Evolutionary conservation across 2,329 filamentous ascomycete genomes (phyloP), one percentile per base, ranked within the genome.

Genomic region (Fusarium continuum): DNA sequence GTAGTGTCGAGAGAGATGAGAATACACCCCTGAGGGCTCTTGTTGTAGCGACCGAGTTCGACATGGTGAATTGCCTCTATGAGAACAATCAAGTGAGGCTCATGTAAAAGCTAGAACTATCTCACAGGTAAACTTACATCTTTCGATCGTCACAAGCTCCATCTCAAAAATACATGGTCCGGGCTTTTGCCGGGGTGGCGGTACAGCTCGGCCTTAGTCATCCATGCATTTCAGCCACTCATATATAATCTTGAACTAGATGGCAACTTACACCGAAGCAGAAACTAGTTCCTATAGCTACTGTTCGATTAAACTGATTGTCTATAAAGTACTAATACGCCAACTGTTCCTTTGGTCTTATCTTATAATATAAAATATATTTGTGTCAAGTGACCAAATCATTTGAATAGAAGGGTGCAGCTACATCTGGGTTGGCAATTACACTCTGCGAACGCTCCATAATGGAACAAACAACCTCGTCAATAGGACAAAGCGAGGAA

Each of bases 1-100:
- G 75, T 53, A 73, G 74, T 20, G 72, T 56, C 2, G 74, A 60
- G 28, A 72, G 59, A 31, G 72, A 74, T 17, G 73, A 58, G 6
- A 79, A 54, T 14, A 74, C 67, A 52, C 74, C 74, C 51, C 75
- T 65, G 8, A 80, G 61, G 51, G 74, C 70, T 63, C 73, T 77
- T 29, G 77, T 75, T 8, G 76, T 69, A 29, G 74, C 68, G 31
- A 75, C 59, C 39, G 74, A 65, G 50, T 76, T 76, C 54, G 79
- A 75, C 80, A 83, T 83, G 59, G 49, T 35, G 59, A 52, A 46
- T 57, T 57, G 52, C 25, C 52, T 64, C 50, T 40, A 49, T 10
- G 14, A n/a, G 36, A 53, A 52, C 25, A 48, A 26, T 44, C 19
- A 31, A 43, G 28, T 29, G 54, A 62, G 50, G 47, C 60, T 58